phyloP scores from a whole-genome alignment of 345 rosid genomes.

The Citrus unshiu region DNA sequence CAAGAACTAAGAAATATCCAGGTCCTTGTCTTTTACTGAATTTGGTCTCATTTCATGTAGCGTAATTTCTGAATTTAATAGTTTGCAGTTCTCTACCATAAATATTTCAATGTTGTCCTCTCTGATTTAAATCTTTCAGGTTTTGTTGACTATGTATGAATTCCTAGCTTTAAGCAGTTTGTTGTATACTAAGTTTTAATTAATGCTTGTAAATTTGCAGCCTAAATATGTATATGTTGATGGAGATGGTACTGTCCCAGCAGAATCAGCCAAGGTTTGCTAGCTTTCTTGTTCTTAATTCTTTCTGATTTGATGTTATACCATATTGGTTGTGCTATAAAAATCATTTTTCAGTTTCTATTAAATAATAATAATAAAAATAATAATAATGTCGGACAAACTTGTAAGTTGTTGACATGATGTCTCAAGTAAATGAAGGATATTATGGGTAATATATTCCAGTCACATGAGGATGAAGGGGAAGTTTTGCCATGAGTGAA shows the following conservation, averaged over 20 bases:
- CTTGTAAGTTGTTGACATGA: background rate
- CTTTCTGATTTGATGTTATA: background rate
- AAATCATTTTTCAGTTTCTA: too few species aligned
- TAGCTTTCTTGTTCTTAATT: background rate
- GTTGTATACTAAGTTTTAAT: conserved; percentile 3
- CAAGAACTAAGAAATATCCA: conserved; percentile 51
- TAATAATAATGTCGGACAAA: background rate
- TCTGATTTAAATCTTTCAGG: background rate
- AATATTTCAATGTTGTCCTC: background rate
- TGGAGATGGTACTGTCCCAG: conserved; percentile 96
- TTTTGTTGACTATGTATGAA: background rate
- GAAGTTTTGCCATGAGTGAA: background rate
- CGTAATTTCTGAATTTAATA: background rate
- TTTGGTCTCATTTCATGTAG: background rate
- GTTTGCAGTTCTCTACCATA: background rate
- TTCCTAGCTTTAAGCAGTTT: background rate
- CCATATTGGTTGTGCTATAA: too few species aligned
- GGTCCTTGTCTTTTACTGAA: conserved; percentile 38
- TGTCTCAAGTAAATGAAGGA: background rate
- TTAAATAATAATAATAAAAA: too few species aligned
- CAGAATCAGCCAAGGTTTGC: conserved; percentile 84
- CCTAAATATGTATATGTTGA: conserved; percentile 77
- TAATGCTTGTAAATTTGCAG: conserved; percentile 40
- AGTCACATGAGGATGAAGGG: background rate
- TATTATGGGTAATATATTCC: background rate